Evolutionary conservation across 1,284 basidiomycete species (phyloP), one percentile per base, ranked within the genome.

Genomic region (Apiotrichum porosum): DNA sequence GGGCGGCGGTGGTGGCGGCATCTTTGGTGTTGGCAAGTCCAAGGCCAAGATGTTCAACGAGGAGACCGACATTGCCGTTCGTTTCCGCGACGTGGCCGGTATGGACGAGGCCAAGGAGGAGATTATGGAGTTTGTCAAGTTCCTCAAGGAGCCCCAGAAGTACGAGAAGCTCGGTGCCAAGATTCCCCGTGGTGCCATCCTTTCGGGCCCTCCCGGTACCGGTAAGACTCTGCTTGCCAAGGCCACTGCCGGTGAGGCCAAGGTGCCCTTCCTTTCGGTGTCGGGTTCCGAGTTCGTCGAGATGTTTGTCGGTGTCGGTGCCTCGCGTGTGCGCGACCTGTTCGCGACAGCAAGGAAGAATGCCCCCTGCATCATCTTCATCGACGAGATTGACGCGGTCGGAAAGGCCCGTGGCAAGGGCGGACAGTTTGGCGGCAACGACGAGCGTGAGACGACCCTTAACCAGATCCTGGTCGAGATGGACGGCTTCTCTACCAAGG

Each of bases 101-200:
- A 97, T 97, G 93, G 94, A 99, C 76, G 94, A 99, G 75, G 94
- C 93, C 46, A 99, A 99, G 79, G 88, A 94, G 77, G 94, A 99
- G 77, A 95, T 99, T 63, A 97, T 97, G 90, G 94, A 99, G 73
- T 99, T 98, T 68, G 95, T 99, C 71, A 94, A 93, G 65, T 98
- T 99, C 79, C 80, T 99, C 68, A 97, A 97, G 78, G 88, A 97
- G 60, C 94, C 94, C 8, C 76, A 83, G 37, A 87, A 87, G 71
- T 98, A 97, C 75, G 89, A 97, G 76, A 88, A 85, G 66, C 82
- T 99, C 32, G 94, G 95, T 54, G 95, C 94, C 56, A 98, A 97
- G 79, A 98, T 98, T 57, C 95, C 95, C 48, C 88, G 94, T 43
- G 95, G 94, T 53, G 95, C 95, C 38, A 95, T 99, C 72, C 79